Conservation (phyloP, 768 basidiomycete genomes). For the Dictyophora rubrovolvata region DNA sequence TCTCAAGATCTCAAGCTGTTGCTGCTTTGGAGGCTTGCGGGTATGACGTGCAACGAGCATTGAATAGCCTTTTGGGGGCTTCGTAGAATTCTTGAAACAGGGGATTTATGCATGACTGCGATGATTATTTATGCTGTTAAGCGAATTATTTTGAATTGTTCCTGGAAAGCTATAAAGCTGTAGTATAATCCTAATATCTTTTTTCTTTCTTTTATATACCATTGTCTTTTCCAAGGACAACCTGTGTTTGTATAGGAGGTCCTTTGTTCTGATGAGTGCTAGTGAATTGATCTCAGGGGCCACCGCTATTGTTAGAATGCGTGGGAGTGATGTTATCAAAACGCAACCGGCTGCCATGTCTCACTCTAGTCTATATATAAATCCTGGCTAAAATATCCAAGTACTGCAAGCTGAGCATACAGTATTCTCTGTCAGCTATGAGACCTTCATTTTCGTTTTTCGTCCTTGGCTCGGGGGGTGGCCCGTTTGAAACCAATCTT, state of each 20-base stretch:
- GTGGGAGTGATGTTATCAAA: background rate
- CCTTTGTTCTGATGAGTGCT: background rate
- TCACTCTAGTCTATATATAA: background rate
- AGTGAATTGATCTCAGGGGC: background rate
- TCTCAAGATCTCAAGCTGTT: conserved; percentile 72
- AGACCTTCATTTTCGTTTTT: conserved; percentile 60
- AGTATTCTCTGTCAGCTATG: background rate
- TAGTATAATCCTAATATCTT: background rate
- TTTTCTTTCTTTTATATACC: background rate
- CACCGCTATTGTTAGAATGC: background rate
- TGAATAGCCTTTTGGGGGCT: conserved; percentile 59
- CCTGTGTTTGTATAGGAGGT: background rate
- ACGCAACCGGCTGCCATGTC: background rate
- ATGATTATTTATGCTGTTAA: background rate
- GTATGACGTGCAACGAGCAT: conserved; percentile 71
- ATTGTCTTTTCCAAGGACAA: background rate
- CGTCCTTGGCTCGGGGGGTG: conserved; percentile 79
- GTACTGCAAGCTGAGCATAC: background rate
- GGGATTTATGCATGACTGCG: background rate
- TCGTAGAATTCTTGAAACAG: background rate
- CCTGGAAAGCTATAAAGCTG: background rate
- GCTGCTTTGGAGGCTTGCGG: conserved; percentile 74
- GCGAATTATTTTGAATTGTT: background rate
- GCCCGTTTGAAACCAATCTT: conserved; percentile 82
- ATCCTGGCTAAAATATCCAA: background rate